Evolutionary conservation across 768 basidiomycete species (phyloP), one percentile per base, ranked within the genome.

Genomic region (Tulasnella sp.): DNA sequence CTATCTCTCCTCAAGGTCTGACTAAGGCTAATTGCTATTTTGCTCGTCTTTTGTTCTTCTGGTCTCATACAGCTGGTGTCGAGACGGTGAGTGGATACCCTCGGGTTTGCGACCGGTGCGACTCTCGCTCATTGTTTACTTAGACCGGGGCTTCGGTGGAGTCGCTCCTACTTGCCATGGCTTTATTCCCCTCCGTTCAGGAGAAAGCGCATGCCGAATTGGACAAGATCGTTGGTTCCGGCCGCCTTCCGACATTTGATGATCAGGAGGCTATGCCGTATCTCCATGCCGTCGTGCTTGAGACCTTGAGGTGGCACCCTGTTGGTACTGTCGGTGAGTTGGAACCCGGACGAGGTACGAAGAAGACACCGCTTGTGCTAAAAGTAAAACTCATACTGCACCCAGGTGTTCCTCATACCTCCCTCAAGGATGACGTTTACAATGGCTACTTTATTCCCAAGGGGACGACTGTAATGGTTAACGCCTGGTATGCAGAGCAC

Each of bases 121-220:
- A 29, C n/a, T 3, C 2, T 16, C 11, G 18, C 48, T 61, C n/a
- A 13, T 1, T 15, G 42, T 42, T 42, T 10, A 42, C n/a, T 29
- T 61, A 61, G 57, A 61, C n/a, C 2, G 23, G 15, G n/a, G n/a
- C n/a, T 23, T 44, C 73, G 4, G 18, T 79, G 16, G 67, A 77
- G 11, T 39, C 75, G 6, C 61, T 79, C 40, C 20, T 77, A 3
- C 42, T 29, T 13, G 70, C 76, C 5, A 77, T 79, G 75, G 13
- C 77, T 20, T 35, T 69, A 26, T 73, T 77, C 55, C 79, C 79
- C 11, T 67, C 71, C 42, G 79, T 77, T 11, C 79, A 79, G 42
- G 13, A 9, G 44, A 79, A 73, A 37, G 79, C 76, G 1, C 75
- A 77, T 6, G 69, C 5, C 20, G 79, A 79, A 48, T 26, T 79